Conservation (phyloP, 164 flowering plant genomes). For the Saururus chinensis region DNA sequence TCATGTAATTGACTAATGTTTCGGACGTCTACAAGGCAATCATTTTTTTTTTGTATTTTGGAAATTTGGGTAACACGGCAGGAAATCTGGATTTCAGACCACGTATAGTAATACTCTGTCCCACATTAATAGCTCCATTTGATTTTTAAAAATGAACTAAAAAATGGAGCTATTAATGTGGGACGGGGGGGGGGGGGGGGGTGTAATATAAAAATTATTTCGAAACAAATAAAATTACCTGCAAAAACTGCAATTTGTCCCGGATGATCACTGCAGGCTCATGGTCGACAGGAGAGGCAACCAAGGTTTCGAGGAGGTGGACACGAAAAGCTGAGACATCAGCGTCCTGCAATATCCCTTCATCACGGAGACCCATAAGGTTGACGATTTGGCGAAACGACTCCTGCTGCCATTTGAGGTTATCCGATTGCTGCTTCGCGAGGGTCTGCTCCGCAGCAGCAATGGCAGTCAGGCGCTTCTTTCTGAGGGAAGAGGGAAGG, state of each 20-base stretch:
- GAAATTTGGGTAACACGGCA: too few species aligned
- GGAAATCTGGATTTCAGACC: too few species aligned
- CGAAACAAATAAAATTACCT: slow-evolving; percentile 30
- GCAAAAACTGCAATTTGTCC: slow-evolving; percentile 81
- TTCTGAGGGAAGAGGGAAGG: slow-evolving; percentile 76
- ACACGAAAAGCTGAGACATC: slow-evolving; percentile 60
- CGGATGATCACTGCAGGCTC: slow-evolving; percentile 58
- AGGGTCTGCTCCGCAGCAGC: slow-evolving; percentile 48
- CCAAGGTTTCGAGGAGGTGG: slow-evolving; percentile 63
- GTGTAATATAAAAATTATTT: too few species aligned
- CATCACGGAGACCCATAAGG: slow-evolving; percentile 68
- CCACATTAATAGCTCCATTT: too few species aligned
- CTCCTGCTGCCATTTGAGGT: slow-evolving; percentile 97
- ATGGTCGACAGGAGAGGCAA: slow-evolving; percentile 44
- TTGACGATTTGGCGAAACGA: slow-evolving; percentile 80
- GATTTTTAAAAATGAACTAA: too few species aligned
- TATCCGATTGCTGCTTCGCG: slow-evolving; percentile 69
- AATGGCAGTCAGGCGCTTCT: slow-evolving; percentile 36
- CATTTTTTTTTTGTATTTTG: too few species aligned
- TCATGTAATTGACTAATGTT: too few species aligned
- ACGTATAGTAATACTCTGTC: too few species aligned
- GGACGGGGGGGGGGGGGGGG: too few species aligned
- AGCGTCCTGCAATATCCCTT: slow-evolving; percentile 56
- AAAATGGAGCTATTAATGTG: too few species aligned
- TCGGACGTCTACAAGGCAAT: too few species aligned